A percentile compares a stretch with the other conserved stretches of the same genome.
Conservation (phyloP, 768 basidiomycete species). For the Suillus lakei region DNA sequence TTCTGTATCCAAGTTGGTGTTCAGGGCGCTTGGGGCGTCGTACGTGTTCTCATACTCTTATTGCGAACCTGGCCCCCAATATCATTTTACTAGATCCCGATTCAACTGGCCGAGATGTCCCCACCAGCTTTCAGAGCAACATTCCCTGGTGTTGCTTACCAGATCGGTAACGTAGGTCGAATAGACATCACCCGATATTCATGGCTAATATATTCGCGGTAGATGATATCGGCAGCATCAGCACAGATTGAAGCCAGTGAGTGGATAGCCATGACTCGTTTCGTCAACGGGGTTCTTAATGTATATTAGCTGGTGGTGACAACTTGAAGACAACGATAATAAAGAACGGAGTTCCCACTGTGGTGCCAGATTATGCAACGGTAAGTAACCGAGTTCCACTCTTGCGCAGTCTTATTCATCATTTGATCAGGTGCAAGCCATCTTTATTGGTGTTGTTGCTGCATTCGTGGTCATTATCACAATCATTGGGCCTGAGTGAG, state of each 20-base stretch:
- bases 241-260: constrained; percentile 80
- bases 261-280: constrained; percentile 22
- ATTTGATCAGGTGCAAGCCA: constrained; percentile 66
- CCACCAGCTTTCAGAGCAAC: constrained; percentile 90
- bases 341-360: constrained; percentile 40
- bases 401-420: constrained; percentile 27
- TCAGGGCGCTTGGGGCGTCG: constrained; percentile 90
- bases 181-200: background rate
- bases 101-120: constrained; percentile 82
- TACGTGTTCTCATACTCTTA: constrained; percentile 39
- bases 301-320: constrained; percentile 59
- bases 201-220: constrained; percentile 2
- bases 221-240: constrained; percentile 74
- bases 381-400: constrained; percentile 6
- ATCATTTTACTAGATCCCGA: constrained; percentile 54
- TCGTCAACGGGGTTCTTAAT: background rate
- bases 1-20: constrained; percentile 89
- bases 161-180: constrained; percentile 65
- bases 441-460: constrained; percentile 83
- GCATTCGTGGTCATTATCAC: constrained; percentile 78
- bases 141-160: constrained; percentile 87
- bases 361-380: constrained; percentile 69
- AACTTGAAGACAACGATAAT: constrained; percentile 56
- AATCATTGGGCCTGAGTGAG: constrained; percentile 79
- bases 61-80: background rate